Conservation (phyloP, 116 monocot species). For the Posidonia oceanica region DNA sequence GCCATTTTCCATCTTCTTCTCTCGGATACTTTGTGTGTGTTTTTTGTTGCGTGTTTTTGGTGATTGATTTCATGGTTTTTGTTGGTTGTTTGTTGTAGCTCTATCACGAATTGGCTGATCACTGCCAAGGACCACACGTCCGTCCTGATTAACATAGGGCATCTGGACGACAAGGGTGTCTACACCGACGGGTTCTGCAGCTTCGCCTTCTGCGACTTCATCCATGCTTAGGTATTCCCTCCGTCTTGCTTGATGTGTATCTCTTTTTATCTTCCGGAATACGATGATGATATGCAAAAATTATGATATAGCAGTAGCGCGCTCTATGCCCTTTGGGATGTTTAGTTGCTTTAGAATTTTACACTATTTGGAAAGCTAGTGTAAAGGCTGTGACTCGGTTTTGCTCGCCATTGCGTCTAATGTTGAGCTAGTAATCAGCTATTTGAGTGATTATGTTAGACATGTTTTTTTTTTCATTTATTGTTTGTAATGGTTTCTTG, state of each 20-base stretch:
- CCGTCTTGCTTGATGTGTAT: not conserved
- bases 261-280: not conserved
- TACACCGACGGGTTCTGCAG: constrained; percentile 42
- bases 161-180: constrained; percentile 41
- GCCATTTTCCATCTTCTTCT: no score
- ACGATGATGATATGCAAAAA: no score
- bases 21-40: not conserved
- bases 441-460: no score
- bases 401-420: no score
- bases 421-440: no score
- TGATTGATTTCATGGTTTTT: not conserved
- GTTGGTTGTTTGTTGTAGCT: constrained; percentile 17
- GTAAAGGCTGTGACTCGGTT: no score
- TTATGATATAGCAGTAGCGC: no score
- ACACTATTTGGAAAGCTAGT: no score
- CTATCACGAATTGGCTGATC: constrained; percentile 52
- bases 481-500: no score
- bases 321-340: not conserved
- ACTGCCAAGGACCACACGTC: constrained; percentile 61
- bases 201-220: constrained; percentile 41
- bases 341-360: no score
- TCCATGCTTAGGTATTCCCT: constrained; percentile 36
- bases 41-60: no score
- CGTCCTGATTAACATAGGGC: constrained; percentile 48
- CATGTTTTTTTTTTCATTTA: no score